phyloP scores from a whole-genome alignment of 495 filamentous ascomycete species.

The Aspergillus affinis region DNA sequence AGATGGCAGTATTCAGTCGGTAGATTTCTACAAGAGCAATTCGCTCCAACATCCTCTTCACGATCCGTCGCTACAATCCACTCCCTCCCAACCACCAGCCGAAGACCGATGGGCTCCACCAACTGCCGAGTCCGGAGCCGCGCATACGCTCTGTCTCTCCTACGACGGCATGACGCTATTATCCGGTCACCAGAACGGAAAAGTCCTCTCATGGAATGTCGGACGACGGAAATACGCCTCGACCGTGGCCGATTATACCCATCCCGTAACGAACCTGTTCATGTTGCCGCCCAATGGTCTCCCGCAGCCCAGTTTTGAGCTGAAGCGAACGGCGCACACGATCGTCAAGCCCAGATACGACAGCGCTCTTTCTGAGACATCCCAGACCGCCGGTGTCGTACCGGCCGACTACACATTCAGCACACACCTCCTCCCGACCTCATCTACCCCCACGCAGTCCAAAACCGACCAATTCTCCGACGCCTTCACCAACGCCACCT shows the following conservation, averaged over 20 bases:
- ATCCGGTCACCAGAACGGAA: conserved; percentile 78
- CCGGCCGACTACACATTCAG: conserved; percentile 68
- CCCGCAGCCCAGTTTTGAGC: conserved; percentile 29
- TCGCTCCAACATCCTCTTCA: conserved; percentile 52
- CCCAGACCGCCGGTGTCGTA: conserved; percentile 48
- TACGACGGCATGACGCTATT: conserved; percentile 81
- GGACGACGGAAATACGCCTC: conserved; percentile 60
- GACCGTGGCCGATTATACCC: conserved; percentile 65
- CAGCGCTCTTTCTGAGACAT: conserved; percentile 38
- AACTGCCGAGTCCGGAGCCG: conserved; percentile 58
- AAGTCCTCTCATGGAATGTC: conserved; percentile 77
- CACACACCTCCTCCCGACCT: conserved; percentile 53
- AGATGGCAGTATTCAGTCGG: conserved; percentile 77
- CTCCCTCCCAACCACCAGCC: conserved; percentile 56
- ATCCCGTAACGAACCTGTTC: conserved; percentile 74
- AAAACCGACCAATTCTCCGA: conserved; percentile 40
- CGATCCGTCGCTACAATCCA: conserved; percentile 52
- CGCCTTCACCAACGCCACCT: conserved; percentile 52
- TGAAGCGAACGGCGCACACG: conserved; percentile 52
- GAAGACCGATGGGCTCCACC: conserved; percentile 61
- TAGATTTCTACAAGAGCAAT: conserved; percentile 68
- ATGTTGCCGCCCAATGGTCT: conserved; percentile 67
- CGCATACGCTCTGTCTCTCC: conserved; percentile 63
- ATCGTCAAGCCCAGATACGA: conserved; percentile 72
- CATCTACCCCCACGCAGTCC: conserved; percentile 4